Evolutionary conservation across 495 filamentous ascomycete genomes (phyloP).

Genomic region (Penicillium odoratum): DNA sequence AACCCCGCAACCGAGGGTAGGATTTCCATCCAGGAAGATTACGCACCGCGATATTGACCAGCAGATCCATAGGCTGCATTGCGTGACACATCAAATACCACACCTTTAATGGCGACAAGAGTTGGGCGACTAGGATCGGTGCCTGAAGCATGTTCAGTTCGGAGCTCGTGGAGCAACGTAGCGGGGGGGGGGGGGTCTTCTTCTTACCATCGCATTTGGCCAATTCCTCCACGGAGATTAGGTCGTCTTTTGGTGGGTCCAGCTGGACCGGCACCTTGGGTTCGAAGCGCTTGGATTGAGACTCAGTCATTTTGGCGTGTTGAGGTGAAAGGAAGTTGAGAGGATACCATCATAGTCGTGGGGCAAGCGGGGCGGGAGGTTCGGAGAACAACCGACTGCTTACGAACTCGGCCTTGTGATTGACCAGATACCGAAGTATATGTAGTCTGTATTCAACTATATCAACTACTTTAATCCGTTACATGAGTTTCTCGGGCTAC

Average conservation of each 20-base stretch:
- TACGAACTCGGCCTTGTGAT: constrained; percentile 16
- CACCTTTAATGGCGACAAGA: constrained; percentile 94
- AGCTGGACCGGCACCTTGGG: constrained; percentile 83
- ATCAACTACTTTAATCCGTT: background rate
- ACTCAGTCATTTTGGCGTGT: constrained; percentile 34
- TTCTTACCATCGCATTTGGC: constrained; percentile 75
- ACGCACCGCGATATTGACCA: constrained; percentile 80
- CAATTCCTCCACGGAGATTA: constrained; percentile 72
- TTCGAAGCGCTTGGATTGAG: constrained; percentile 64
- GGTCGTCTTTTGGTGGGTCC: constrained; percentile 83
- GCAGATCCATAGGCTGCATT: constrained; percentile 83
- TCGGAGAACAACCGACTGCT: constrained; percentile 13
- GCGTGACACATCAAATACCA: constrained; percentile 87
- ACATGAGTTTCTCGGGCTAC: too few relatives aligned
- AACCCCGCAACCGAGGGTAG: background rate
- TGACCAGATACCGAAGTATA: background rate
- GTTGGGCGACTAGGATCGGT: constrained; percentile 67
- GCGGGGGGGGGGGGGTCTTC: background rate
- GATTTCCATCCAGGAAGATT: background rate
- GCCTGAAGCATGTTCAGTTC: constrained; percentile 33
- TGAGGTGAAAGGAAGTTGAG: constrained; percentile 3
- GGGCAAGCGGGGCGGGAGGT: constrained; percentile 25
- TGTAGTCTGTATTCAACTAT: background rate
- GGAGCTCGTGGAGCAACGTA: background rate
- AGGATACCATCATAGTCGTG: constrained; percentile 2